Evolutionary conservation across 2,329 filamentous ascomycete genomes (phyloP).

Genomic region (Thermoascus crustaceus): DNA sequence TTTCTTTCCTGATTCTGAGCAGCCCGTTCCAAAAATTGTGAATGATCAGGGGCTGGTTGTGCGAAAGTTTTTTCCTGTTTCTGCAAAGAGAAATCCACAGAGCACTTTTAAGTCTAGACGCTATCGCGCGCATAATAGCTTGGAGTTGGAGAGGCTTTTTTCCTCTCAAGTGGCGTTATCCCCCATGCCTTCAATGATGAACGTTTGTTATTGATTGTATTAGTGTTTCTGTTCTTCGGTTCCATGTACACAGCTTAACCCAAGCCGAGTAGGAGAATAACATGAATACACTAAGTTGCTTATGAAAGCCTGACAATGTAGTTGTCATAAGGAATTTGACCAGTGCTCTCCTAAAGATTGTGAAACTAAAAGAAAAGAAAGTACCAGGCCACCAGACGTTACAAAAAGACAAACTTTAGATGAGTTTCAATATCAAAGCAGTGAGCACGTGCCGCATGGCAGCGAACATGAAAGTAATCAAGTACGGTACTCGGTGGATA

Average conservation of each 20-base stretch:
- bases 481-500: too few relatives aligned
- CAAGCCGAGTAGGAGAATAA: constrained; percentile 5
- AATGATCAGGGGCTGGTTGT: constrained; percentile 19
- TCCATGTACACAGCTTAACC: constrained; percentile 9
- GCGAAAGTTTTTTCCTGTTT: constrained; percentile 11
- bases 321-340: too few relatives aligned
- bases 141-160: constrained; percentile 14
- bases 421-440: too few relatives aligned
- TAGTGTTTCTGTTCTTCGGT: constrained; percentile 3
- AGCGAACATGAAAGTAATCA: too few relatives aligned
- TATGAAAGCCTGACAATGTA: too few relatives aligned
- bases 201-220: constrained; percentile 1
- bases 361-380: too few relatives aligned
- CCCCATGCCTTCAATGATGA: constrained; percentile 3
- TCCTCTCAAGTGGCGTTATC: constrained; percentile 4
- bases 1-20: constrained; percentile 10
- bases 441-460: too few relatives aligned
- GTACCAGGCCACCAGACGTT: too few relatives aligned
- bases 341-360: too few relatives aligned
- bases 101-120: constrained; percentile 14
- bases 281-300: constrained; percentile 1
- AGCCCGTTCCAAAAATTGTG: constrained; percentile 23
- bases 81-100: constrained; percentile 17
- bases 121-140: constrained; percentile 15
- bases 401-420: too few relatives aligned